Evolutionary conservation across 116 monocot genomes (phyloP).

Genomic region (Cymodocea nodosa): DNA sequence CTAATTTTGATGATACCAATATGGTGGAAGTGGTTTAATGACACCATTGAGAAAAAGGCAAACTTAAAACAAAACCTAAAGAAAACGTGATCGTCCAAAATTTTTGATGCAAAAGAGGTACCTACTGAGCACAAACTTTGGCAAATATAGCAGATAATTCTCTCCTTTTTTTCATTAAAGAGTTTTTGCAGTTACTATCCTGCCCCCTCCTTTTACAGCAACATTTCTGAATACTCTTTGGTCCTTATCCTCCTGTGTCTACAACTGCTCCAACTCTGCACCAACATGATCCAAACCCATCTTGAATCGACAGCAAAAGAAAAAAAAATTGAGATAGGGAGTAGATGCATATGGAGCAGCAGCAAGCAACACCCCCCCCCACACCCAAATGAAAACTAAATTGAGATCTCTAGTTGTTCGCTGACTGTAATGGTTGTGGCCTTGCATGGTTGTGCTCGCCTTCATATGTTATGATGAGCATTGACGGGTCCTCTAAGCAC

Average conservation of each 20-base stretch:
- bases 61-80: too few species aligned
- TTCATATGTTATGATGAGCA: constrained; percentile 57
- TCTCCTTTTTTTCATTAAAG: neutral
- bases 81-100: neutral
- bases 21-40: too few species aligned
- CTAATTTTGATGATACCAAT: too few species aligned
- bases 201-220: neutral
- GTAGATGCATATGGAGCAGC: neutral
- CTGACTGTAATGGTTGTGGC: constrained; percentile 7
- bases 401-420: constrained; percentile 4
- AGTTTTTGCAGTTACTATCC: neutral
- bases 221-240: neutral
- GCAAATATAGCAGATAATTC: neutral
- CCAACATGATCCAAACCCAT: neutral
- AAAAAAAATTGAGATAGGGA: neutral
- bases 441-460: constrained; percentile 36
- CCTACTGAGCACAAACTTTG: neutral
- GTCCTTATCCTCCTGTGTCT: neutral
- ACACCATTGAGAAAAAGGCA: too few species aligned
- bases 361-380: neutral
- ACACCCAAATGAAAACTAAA: too few species aligned
- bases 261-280: constrained; percentile 1
- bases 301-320: neutral
- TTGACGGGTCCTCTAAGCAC: constrained; percentile 42
- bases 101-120: neutral